Conservation (phyloP, 495 filamentous ascomycete species). For the Amorphotheca resinae region DNA sequence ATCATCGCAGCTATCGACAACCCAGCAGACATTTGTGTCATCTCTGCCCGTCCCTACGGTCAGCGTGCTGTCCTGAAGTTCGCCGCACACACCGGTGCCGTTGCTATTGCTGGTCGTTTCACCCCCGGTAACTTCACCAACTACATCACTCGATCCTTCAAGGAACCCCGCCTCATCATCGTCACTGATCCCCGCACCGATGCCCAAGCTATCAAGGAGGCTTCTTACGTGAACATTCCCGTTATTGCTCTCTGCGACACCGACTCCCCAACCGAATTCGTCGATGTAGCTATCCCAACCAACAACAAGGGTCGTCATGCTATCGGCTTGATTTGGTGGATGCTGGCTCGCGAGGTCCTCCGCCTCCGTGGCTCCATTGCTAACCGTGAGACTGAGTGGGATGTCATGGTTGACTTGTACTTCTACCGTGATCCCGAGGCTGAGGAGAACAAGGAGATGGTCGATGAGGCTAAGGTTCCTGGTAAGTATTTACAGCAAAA, state of each 20-base stretch:
- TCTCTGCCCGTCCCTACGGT: slow-evolving; percentile 97
- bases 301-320: slow-evolving; percentile 99
- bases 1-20: slow-evolving; percentile 99
- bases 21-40: slow-evolving; percentile 96
- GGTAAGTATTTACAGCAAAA: slow-evolving; percentile 28
- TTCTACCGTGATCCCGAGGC: slow-evolving; percentile 99
- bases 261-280: slow-evolving; percentile 98
- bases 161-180: slow-evolving; percentile 98
- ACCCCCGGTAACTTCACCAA: slow-evolving; percentile 99
- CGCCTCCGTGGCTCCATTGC: slow-evolving; percentile 92
- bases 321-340: slow-evolving; percentile 98
- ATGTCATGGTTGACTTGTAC: slow-evolving; percentile 98
- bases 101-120: slow-evolving; percentile 97
- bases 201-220: slow-evolving; percentile 99
- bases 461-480: slow-evolving; percentile 39
- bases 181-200: slow-evolving; percentile 99
- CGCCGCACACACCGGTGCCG: slow-evolving; percentile 91
- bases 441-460: slow-evolving; percentile 75
- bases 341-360: slow-evolving; percentile 98
- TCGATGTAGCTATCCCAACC: slow-evolving; percentile 98
- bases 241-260: slow-evolving; percentile 98
- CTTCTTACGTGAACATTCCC: slow-evolving; percentile 98
- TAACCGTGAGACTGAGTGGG: slow-evolving; percentile 90
- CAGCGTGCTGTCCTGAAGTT: slow-evolving; percentile 99
- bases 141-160: slow-evolving; percentile 99